A percentile compares a stretch with the other conserved stretches of the same genome.
Conservation (phyloP, 441 rosid genomes). For the Syzygium malaccense region DNA sequence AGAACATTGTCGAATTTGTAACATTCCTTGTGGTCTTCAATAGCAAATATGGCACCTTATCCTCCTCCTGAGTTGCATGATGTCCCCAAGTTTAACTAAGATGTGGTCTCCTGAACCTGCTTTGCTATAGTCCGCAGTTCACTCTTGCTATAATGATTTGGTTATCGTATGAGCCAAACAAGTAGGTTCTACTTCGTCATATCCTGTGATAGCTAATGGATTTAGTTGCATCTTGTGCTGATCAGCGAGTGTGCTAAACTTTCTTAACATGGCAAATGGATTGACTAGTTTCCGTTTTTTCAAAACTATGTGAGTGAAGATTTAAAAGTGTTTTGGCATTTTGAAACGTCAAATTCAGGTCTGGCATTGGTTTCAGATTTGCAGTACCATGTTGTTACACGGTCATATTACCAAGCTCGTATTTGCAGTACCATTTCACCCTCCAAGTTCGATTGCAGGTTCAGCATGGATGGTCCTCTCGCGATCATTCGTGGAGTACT, state of each 20-base stretch:
- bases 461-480: constrained; percentile 98
- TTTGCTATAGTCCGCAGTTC: not conserved
- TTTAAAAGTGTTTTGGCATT: not conserved
- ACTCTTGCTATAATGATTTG: not conserved
- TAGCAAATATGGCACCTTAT: not conserved
- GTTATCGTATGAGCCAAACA: not conserved
- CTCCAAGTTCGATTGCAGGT: constrained; percentile 40
- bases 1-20: not conserved
- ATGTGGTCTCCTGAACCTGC: not conserved
- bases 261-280: not conserved
- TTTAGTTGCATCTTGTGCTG: not conserved
- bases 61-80: not conserved
- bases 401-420: not conserved
- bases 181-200: not conserved
- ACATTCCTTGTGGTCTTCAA: not conserved
- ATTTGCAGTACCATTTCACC: not conserved
- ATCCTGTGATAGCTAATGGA: not conserved
- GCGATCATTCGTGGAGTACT: constrained; percentile 71
- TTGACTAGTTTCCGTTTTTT: not conserved
- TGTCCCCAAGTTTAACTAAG: not conserved
- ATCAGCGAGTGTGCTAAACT: not conserved
- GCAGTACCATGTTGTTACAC: not conserved
- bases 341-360: not conserved
- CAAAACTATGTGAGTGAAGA: not conserved
- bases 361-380: not conserved